These are phyloP conservation scores for Hortiboletus flavorubellus DNA, from an alignment of 768 basidiomycete genomes.

Conservation along the genomic window DNA sequence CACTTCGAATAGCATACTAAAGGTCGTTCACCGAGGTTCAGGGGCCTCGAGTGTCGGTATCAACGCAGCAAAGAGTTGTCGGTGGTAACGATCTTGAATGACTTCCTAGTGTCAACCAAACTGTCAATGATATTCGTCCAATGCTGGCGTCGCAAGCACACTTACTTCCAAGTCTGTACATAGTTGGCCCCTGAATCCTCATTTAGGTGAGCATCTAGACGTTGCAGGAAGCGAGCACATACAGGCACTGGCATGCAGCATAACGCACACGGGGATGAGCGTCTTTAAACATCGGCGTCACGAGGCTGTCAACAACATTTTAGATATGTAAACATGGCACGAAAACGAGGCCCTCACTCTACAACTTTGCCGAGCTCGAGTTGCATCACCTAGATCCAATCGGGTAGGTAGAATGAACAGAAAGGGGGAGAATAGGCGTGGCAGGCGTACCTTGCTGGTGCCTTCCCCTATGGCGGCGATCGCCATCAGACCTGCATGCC, in stretches of 20 bases:
- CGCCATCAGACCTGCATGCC: conserved; percentile 85
- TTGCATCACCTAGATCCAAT: conserved; percentile 57
- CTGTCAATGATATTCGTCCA: not conserved
- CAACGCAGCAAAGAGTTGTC: conserved; percentile 64
- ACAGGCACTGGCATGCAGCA: conserved; percentile 87
- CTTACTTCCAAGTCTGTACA: conserved; percentile 84
- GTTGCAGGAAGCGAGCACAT: conserved; percentile 27
- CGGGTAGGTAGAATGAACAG: not conserved
- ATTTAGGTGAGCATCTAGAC: not conserved
- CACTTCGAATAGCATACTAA: not conserved
- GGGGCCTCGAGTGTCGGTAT: conserved; percentile 74
- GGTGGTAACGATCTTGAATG: conserved; percentile 69
- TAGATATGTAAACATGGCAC: not conserved
- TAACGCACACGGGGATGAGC: conserved; percentile 68
- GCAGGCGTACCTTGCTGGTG: conserved; percentile 54
- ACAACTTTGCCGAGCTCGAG: conserved; percentile 81
- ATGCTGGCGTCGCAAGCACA: not conserved
- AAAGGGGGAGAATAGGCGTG: not conserved
- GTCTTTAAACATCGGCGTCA: conserved; percentile 75
- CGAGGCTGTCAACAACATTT: conserved; percentile 45
- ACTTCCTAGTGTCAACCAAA: conserved; percentile 48
- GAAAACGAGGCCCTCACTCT: conserved; percentile 46
- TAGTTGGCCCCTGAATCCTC: conserved; percentile 64
- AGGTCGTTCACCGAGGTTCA: conserved; percentile 54
- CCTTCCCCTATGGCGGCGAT: conserved; percentile 86